A percentile compares a stretch with the other conserved stretches of the same genome.
phyloP scores from a whole-genome alignment of 108 stramenopile genomes.

The Nitzschia inconspicua region DNA sequence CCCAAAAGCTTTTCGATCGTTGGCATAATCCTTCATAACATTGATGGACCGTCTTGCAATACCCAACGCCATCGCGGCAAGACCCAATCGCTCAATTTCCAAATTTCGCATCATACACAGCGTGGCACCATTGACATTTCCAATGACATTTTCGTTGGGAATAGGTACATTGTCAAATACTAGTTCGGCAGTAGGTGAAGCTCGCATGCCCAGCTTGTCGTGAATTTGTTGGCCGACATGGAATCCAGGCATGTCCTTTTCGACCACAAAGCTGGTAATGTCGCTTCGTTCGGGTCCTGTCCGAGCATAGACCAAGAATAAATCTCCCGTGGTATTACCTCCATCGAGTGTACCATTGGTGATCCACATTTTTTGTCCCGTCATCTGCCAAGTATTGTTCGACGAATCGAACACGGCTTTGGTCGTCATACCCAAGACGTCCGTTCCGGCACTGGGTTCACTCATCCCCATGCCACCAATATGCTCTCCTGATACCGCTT shows the following conservation, averaged over 20 bases:
- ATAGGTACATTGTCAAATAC: conserved; percentile 95
- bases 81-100: conserved; percentile 94
- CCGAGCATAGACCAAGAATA: conserved; percentile 94
- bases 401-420: conserved; percentile 58
- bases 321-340: conserved; percentile 83
- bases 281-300: conserved; percentile 77
- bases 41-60: conserved; percentile 92
- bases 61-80: conserved; percentile 96
- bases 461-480: conserved; percentile 99
- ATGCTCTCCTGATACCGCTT: conserved; percentile 70
- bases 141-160: conserved; percentile 83
- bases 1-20: conserved; percentile 92
- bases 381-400: conserved; percentile 65
- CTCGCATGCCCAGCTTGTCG: conserved; percentile 94
- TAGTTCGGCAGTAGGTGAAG: conserved; percentile 93
- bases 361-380: conserved; percentile 99
- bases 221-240: conserved; percentile 92
- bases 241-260: conserved; percentile 96
- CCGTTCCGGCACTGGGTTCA: conserved; percentile 97
- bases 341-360: conserved; percentile 96
- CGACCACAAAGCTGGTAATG: conserved; percentile 92
- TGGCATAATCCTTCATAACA: conserved; percentile 90
- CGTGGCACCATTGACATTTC: conserved; percentile 86
- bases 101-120: conserved; percentile 99
- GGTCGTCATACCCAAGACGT: conserved; percentile 95